phyloP scores from a whole-genome alignment of 768 basidiomycete species.

The Termitomyces sp. region DNA sequence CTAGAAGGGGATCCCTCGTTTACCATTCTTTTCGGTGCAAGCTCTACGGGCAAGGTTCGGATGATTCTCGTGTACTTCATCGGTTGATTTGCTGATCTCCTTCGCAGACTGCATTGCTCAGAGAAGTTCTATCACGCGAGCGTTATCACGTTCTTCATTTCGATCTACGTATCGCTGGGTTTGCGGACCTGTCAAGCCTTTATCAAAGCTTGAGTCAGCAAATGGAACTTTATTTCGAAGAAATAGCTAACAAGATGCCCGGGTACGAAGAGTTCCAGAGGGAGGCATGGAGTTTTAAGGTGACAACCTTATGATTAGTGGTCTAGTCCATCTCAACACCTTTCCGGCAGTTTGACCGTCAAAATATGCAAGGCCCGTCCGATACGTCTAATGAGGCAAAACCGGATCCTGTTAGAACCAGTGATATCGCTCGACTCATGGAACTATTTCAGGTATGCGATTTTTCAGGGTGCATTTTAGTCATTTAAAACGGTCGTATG shows the following conservation, averaged over 20 bases:
- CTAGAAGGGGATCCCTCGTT: slow-evolving; percentile 72
- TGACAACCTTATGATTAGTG: slow-evolving; percentile 16
- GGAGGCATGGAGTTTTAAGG: slow-evolving; percentile 79
- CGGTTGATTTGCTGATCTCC: background rate
- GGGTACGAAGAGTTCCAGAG: slow-evolving; percentile 71
- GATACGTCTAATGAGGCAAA: slow-evolving; percentile 39
- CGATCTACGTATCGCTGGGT: slow-evolving; percentile 78
- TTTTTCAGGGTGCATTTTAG: background rate
- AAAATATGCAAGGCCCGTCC: slow-evolving; percentile 56
- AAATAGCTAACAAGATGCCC: slow-evolving; percentile 46
- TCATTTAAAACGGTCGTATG: background rate
- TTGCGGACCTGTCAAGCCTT: slow-evolving; percentile 73
- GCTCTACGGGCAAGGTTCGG: slow-evolving; percentile 72
- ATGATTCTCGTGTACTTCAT: background rate
- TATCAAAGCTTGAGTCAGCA: slow-evolving; percentile 74
- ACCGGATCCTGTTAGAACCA: slow-evolving; percentile 53
- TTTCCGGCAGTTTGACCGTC: slow-evolving; percentile 61
- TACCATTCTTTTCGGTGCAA: slow-evolving; percentile 75
- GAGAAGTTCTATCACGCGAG: slow-evolving; percentile 66
- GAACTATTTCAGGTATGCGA: slow-evolving; percentile 67
- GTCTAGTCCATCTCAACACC: slow-evolving; percentile 2
- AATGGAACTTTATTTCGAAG: slow-evolving; percentile 77
- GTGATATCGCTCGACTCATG: slow-evolving; percentile 79
- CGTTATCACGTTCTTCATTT: slow-evolving; percentile 79
- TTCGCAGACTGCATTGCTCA: slow-evolving; percentile 69